Conservation (phyloP, 208 protist genomes). For the Entamoeba moshkovskii region DNA sequence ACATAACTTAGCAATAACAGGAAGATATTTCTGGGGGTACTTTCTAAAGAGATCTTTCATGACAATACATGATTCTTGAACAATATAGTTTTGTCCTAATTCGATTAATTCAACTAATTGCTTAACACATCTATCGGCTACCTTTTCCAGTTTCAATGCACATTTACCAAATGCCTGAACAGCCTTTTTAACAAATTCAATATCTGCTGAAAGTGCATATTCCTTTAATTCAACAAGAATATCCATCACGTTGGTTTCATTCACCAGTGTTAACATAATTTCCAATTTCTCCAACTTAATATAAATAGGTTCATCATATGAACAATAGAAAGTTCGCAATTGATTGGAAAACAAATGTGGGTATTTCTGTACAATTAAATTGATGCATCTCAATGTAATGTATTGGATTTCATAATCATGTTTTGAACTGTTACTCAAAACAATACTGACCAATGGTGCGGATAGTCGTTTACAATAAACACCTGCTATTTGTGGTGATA, state of each 20-base stretch:
- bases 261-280: slow-evolving; percentile 12
- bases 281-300: slow-evolving; percentile 38
- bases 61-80: slow-evolving; percentile 10
- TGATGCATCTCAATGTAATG: slow-evolving; percentile 17
- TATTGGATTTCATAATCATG: slow-evolving; percentile 24
- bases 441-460: slow-evolving; percentile 14
- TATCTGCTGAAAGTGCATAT: slow-evolving; percentile 22
- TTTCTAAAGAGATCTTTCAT: slow-evolving; percentile 24
- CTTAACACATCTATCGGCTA: slow-evolving; percentile 13
- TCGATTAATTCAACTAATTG: slow-evolving; percentile 5
- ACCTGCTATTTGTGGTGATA: not conserved
- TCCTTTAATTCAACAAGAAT: slow-evolving; percentile 25
- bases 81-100: slow-evolving; percentile 5
- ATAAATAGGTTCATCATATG: slow-evolving; percentile 34
- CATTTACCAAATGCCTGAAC: slow-evolving; percentile 15
- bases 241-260: slow-evolving; percentile 1
- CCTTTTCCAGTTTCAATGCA: slow-evolving; percentile 14
- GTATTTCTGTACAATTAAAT: slow-evolving; percentile 8
- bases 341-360: not conserved
- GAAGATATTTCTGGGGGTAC: slow-evolving; percentile 30
- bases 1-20: slow-evolving; percentile 16
- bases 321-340: slow-evolving; percentile 22
- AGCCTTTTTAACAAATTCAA: slow-evolving; percentile 22
- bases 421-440: not conserved
- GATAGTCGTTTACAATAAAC: not conserved